Evolutionary conservation across 257 asterid species (phyloP).

Genomic region (Plectranthus barbatus): DNA sequence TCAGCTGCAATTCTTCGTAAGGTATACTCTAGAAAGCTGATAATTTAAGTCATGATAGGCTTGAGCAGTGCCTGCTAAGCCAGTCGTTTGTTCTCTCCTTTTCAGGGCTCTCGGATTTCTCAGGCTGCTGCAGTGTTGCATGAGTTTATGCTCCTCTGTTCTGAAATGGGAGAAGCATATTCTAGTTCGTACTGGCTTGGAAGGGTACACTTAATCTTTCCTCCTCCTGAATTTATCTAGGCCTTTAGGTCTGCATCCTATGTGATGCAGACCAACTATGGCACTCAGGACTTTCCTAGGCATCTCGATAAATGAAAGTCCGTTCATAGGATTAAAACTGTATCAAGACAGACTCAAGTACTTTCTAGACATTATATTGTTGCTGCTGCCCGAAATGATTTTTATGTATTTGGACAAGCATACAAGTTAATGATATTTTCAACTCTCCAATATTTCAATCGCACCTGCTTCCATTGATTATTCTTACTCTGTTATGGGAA

Average conservation of each 20-base stretch:
- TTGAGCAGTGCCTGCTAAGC: conserved; percentile 14
- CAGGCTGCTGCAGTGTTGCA: conserved; percentile 94
- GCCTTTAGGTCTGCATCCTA: conserved; percentile 1
- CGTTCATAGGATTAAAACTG: background rate
- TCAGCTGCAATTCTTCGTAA: conserved; percentile 91
- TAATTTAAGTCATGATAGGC: conserved; percentile 1
- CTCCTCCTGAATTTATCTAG: conserved; percentile 3
- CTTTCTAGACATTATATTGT: background rate
- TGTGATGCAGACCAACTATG: background rate
- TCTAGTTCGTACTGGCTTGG: conserved; percentile 80
- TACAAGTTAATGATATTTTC: background rate
- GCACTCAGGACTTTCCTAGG: background rate
- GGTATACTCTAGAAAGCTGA: conserved; percentile 36
- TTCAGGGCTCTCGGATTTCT: conserved; percentile 77
- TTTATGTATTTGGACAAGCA: too few species aligned
- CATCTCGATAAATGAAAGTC: conserved; percentile 2
- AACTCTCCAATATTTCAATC: background rate
- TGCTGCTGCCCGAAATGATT: too few species aligned
- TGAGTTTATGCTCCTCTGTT: conserved; percentile 69
- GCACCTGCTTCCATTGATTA: background rate
- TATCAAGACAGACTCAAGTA: conserved; percentile 4
- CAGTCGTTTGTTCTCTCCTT: conserved; percentile 10
- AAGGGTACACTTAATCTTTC: conserved; percentile 37
- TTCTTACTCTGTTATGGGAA: background rate
- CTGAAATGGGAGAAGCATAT: conserved; percentile 52